These are phyloP conservation scores for Claviceps digitariae DNA, from an alignment of 2,329 filamentous ascomycete genomes.

Conservation along the genomic window DNA sequence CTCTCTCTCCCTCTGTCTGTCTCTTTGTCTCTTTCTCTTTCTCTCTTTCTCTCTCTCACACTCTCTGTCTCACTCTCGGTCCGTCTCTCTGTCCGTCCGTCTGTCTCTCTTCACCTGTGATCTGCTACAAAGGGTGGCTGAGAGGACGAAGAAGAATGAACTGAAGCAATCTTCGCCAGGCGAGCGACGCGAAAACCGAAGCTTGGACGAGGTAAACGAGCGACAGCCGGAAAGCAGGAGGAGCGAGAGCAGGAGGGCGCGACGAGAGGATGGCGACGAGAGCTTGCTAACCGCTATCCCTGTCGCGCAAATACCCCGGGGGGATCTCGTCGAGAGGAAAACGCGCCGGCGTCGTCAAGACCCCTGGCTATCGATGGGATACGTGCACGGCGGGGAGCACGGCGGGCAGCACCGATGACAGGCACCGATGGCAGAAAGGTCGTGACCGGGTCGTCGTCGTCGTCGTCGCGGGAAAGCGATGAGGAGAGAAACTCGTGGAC, in stretches of 20 bases:
- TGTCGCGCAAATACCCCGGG: neutral
- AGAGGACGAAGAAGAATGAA: neutral
- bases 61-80: too few relatives aligned
- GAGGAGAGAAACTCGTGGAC: neutral
- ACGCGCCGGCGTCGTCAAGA: neutral
- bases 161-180: neutral
- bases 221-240: neutral
- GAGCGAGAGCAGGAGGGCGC: neutral
- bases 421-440: neutral
- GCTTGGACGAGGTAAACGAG: neutral
- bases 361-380: neutral
- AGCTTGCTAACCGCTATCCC: neutral
- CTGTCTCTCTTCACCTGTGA: neutral
- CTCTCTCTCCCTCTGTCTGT: neutral
- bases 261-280: neutral
- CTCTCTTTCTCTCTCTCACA: neutral
- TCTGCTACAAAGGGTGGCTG: neutral
- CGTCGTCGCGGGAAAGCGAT: neutral
- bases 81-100: too few relatives aligned
- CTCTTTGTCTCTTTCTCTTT: neutral
- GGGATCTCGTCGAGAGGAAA: neutral
- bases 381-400: neutral
- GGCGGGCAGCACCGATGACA: neutral
- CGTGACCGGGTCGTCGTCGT: neutral
- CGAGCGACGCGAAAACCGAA: neutral